These are phyloP conservation scores for Venturia nashicola DNA, from an alignment of 2,329 filamentous ascomycete genomes.

Conservation along the genomic window DNA sequence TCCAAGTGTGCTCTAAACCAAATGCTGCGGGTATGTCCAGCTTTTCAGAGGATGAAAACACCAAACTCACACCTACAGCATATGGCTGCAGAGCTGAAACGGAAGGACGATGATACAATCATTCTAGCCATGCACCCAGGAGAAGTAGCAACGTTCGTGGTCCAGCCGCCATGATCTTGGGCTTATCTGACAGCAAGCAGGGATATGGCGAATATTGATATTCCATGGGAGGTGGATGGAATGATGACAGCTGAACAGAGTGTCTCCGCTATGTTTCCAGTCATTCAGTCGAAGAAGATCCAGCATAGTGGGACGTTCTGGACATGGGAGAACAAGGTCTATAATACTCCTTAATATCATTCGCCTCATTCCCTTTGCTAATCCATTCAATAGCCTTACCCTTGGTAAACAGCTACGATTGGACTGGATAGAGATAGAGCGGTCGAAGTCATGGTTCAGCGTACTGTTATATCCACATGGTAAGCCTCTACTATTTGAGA, in stretches of 20 bases:
- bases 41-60: background rate
- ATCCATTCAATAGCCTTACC: background rate
- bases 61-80: conserved; percentile 21
- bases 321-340: conserved; percentile 41
- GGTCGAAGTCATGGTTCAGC: no score
- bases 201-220: conserved; percentile 41
- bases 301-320: conserved; percentile 43
- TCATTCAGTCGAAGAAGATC: conserved; percentile 36
- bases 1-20: conserved; percentile 47
- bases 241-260: conserved; percentile 39
- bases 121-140: conserved; percentile 46
- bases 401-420: background rate
- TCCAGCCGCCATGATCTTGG: background rate
- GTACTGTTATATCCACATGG: no score
- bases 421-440: background rate
- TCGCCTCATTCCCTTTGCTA: background rate
- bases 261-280: conserved; percentile 37
- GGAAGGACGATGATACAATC: conserved; percentile 36
- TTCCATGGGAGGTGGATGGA: conserved; percentile 40
- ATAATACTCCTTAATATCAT: background rate
- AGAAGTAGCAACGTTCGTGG: conserved; percentile 38
- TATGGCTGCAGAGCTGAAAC: conserved; percentile 42
- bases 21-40: conserved; percentile 27
- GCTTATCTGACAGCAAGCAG: conserved; percentile 15
- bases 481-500: background rate